Evolutionary conservation across 1,139 yeast species (phyloP), one percentile per base, ranked within the genome.

Genomic region (Protomyces gravidus): DNA sequence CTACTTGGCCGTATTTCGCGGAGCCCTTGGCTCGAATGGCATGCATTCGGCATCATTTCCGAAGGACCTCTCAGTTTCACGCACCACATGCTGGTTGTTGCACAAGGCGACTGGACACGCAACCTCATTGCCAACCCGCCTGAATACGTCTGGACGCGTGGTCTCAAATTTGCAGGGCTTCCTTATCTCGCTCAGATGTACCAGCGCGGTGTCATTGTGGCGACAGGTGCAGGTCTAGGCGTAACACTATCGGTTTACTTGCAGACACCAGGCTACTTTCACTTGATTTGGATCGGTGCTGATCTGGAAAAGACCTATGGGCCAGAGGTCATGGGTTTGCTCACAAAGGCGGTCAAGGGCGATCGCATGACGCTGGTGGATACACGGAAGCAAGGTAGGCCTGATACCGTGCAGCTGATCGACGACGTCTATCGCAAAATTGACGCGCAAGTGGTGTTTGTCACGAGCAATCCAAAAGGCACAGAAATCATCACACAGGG

Each of bases 81-180:
- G 4, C 58, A 53, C 36, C 58, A 53, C 40, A 53, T 53, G 58
- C 58, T 53, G 30, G 47, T 53, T 17, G 58, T 53, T 4, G 58
- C 58, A 11, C 58, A 53, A 36, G 58, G 58, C 13, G 58, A 53
- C 25, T 53, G 58, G 58, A 53, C 58, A 13, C 36, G 51, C n/a
- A 39, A 40, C 32, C 36, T 53, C 28, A 53, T 53, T 21, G 39
- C 40, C 28, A 45, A 53, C 46, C 58, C 58, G 15, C 58, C 58
- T 5, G 39, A 28, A 2, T 33, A 53, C 47, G 23, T 53, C 47
- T 53, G 58, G 58, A 53, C 58, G 5, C 58, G 58, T 7, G 48
- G 51, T 7, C 58, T 53, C 47, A 46, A 33, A 13, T 53, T 53
- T 21, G 58, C 58, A 5, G 58, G 58, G 4, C 36, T 53, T 26